Evolutionary conservation across 2,329 filamentous ascomycete species (phyloP), one percentile per base, ranked within the genome.

Genomic region (Aureobasidium musti): DNA sequence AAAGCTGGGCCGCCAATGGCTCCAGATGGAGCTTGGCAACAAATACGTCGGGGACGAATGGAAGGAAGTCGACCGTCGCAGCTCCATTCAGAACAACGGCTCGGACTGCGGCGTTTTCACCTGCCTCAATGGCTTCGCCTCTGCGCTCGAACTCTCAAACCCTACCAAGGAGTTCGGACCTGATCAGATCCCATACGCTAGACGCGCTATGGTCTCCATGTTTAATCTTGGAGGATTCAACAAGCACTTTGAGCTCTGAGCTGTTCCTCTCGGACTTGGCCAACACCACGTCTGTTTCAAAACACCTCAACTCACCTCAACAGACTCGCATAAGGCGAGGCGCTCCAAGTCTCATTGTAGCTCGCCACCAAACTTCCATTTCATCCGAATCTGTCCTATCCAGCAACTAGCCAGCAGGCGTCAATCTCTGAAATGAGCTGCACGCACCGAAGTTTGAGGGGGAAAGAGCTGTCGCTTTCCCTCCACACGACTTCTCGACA

Each of bases 51-150:
- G 79, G 17, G 77, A 78, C 1, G 87, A 90, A 47, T 93, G 90
- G 90, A 79, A 75, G 28, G 78, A 71, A 19, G 50, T 81, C 1
- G 77, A 84, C 8, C 74, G 77, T n/a, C 75, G 77, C 19, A 85
- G 84, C 41, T 82, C 85, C 0, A 72, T 69, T 2, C 90, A 93
- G 75, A 81, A 78, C 30, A 93, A 93, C 72, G 83, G 83, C 1
- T 86, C 84, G 73, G 91, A 93, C 74, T 93, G 91, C 71, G 91
- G 91, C n/a, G 85, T 92, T 3, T 91, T 91, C 74, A 86, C 88
- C 17, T 86, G 91, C 70, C 85, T 90, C 21, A 94, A 93, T 72
- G 87, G 85, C 19, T 83, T 91, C 56, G 90, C 87, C 65, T 72
- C 81, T 37, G 76, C 81, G 2, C 75, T 78, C 19, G 80, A 78